These are phyloP conservation scores for Leptomonas seymouri DNA, from an alignment of 208 protist genomes.

Conservation along the genomic window DNA sequence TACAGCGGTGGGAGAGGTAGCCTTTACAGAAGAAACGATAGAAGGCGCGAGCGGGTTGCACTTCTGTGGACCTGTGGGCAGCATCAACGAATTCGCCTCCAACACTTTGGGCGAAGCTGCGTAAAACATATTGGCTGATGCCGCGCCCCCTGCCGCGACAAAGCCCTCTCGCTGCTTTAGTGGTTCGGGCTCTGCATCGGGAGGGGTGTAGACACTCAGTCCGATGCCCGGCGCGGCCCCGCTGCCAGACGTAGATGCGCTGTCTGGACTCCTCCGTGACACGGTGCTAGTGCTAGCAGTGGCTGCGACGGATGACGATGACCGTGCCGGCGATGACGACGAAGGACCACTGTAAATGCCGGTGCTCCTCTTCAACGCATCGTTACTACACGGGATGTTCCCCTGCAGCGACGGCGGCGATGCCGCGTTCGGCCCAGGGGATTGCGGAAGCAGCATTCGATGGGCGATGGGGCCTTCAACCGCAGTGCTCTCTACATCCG, in stretches of 20 bases:
- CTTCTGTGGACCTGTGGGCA: not conserved
- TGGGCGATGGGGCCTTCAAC: not conserved
- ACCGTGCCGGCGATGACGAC: not conserved
- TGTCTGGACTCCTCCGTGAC: not conserved
- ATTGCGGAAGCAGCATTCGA: not conserved
- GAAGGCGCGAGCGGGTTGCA: not conserved
- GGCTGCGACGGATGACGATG: not conserved
- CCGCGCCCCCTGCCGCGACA: not conserved
- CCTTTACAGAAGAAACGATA: not conserved
- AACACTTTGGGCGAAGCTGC: not conserved
- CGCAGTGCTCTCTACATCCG: not conserved
- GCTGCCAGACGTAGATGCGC: not conserved
- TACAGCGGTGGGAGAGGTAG: too few species aligned
- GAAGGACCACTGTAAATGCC: not conserved
- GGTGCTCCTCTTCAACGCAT: not conserved
- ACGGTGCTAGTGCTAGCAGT: not conserved
- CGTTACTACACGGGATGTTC: not conserved
- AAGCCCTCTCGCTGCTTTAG: not conserved
- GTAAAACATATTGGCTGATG: not conserved
- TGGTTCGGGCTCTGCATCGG: not conserved
- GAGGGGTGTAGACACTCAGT: conserved; percentile 11
- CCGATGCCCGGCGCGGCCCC: not conserved
- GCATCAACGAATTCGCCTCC: not conserved
- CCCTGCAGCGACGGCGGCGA: too few species aligned
- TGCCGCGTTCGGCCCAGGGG: not conserved